phyloP scores from a whole-genome alignment of 2,329 filamentous ascomycete genomes.

The Aspergillus persii region DNA sequence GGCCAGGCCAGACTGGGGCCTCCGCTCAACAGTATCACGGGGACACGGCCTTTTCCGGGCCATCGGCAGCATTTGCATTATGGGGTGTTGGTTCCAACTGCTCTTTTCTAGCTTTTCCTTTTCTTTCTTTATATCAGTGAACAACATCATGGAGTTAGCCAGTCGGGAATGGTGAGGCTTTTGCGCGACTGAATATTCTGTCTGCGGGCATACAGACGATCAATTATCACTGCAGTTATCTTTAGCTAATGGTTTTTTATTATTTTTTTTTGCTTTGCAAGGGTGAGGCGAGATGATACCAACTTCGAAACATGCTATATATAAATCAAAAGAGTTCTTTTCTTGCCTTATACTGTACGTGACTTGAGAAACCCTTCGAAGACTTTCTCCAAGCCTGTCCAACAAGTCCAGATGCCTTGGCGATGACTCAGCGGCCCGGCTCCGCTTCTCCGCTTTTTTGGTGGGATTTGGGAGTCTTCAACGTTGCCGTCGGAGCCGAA shows the following conservation, averaged over 20 bases:
- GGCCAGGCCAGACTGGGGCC: background rate
- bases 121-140: slow-evolving; percentile 11
- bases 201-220: background rate
- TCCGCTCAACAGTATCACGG: background rate
- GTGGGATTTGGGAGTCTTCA: background rate
- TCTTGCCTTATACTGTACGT: background rate
- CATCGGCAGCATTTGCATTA: slow-evolving; percentile 18
- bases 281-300: background rate
- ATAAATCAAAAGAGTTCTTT: background rate
- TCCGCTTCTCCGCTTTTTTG: slow-evolving; percentile 7
- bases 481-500: background rate
- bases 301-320: background rate
- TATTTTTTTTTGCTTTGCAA: background rate
- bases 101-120: slow-evolving; percentile 7
- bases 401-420: background rate
- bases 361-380: too few species aligned
- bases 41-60: background rate
- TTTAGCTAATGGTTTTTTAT: background rate
- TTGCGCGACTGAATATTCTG: background rate
- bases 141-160: slow-evolving; percentile 16
- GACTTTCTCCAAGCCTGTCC: too few species aligned
- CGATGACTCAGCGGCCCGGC: slow-evolving; percentile 4
- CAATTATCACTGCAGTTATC: background rate
- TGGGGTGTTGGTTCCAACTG: slow-evolving; percentile 17
- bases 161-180: slow-evolving; percentile 4